A percentile compares a stretch with the other conserved stretches of the same genome.
Conservation (phyloP, 2,329 filamentous ascomycete species). For the Chaetomium sp. region DNA sequence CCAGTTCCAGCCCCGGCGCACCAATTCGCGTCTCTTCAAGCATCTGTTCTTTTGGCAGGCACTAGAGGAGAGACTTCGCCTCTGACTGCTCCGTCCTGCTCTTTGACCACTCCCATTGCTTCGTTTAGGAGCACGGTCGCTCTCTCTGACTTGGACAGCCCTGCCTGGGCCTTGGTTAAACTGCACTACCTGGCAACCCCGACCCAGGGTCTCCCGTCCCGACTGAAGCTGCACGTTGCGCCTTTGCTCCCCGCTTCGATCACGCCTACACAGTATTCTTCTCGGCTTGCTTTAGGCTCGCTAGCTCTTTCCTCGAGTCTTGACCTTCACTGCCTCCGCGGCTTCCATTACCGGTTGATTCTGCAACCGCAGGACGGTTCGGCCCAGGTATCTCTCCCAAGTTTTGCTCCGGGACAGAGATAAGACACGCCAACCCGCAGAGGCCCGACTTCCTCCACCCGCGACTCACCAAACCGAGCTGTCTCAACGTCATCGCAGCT, state of each 20-base stretch:
- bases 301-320: neutral
- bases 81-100: slow-evolving; percentile 16
- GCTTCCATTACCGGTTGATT: slow-evolving; percentile 17
- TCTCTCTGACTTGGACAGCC: slow-evolving; percentile 20
- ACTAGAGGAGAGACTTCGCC: slow-evolving; percentile 18
- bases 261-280: slow-evolving; percentile 1
- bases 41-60: slow-evolving; percentile 9
- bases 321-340: slow-evolving; percentile 9
- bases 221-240: slow-evolving; percentile 17
- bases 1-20: slow-evolving; percentile 12
- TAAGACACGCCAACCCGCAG: neutral
- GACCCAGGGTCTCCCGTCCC: slow-evolving; percentile 13
- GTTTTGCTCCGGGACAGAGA: slow-evolving; percentile 18
- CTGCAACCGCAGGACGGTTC: slow-evolving; percentile 33
- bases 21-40: slow-evolving; percentile 18
- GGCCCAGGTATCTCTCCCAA: slow-evolving; percentile 16
- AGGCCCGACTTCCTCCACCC: slow-evolving; percentile 23
- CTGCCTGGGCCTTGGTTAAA: slow-evolving; percentile 19
- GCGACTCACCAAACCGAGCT: slow-evolving; percentile 31
- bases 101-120: slow-evolving; percentile 16
- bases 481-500: slow-evolving; percentile 31
- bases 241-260: slow-evolving; percentile 4
- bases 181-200: slow-evolving; percentile 7
- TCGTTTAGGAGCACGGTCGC: slow-evolving; percentile 18
- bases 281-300: neutral